Conservation (phyloP, 2,329 filamentous ascomycete genomes). For the Fonsecaea pugnacius region DNA sequence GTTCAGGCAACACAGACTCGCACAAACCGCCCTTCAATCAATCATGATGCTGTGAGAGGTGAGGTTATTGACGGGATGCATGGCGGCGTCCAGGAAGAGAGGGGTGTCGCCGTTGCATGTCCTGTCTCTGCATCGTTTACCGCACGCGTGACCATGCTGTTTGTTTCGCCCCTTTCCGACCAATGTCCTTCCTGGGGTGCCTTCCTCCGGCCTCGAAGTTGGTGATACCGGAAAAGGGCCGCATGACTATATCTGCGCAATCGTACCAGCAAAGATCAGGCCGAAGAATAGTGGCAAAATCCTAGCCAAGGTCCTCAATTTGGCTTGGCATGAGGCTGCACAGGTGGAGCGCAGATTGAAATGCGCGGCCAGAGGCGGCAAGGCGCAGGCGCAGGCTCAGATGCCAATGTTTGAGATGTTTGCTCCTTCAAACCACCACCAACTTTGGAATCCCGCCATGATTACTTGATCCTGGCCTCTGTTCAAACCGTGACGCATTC, state of each 20-base stretch:
- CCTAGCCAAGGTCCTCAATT: not conserved
- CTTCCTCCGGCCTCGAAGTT: not conserved
- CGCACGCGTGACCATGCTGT: not conserved
- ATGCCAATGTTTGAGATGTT: not conserved
- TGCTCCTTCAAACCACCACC: not conserved
- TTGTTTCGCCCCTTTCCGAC: not conserved
- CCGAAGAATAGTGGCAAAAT: not conserved
- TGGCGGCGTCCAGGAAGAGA: not conserved
- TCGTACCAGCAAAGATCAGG: not conserved
- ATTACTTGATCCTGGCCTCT: slow-evolving; percentile 14
- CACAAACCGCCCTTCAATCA: not conserved
- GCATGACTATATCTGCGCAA: not conserved
- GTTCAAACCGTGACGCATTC: slow-evolving; percentile 17
- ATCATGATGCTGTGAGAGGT: not conserved
- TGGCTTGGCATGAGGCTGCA: slow-evolving; percentile 2
- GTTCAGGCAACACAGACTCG: not conserved
- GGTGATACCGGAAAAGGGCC: not conserved
- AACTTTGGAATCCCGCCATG: slow-evolving; percentile 7
- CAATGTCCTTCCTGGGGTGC: not conserved
- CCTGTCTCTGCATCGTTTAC: not conserved
- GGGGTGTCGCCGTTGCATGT: not conserved
- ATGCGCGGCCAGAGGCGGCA: not conserved
- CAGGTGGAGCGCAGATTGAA: not conserved
- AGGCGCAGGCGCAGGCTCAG: not conserved
- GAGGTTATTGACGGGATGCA: not conserved